Evolutionary conservation across 1,284 basidiomycete species (phyloP).

Genomic region (Pterulicium gracile): DNA sequence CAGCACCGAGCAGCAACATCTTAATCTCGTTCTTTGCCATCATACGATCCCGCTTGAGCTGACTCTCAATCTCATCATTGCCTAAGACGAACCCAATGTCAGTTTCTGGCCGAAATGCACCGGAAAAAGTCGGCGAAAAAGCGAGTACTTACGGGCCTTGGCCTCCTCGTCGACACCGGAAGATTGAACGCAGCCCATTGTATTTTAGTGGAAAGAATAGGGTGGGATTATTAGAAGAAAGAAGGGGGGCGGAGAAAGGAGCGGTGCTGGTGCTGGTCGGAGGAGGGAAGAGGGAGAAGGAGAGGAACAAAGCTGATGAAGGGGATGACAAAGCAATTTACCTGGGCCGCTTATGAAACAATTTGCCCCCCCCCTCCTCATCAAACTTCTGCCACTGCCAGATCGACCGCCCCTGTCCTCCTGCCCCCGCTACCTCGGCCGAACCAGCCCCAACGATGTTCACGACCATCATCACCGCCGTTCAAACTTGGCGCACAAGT

Average conservation of each 20-base stretch:
- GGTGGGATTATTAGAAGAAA: not conserved
- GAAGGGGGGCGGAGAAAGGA: not conserved
- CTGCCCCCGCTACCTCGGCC: too few relatives aligned
- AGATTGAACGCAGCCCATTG: conserved; percentile 72
- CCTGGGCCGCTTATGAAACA: too few relatives aligned
- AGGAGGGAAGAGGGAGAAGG: conserved; percentile 6
- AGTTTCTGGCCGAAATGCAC: not conserved
- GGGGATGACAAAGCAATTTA: conserved; percentile 3
- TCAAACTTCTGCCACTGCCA: too few relatives aligned
- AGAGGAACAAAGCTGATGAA: conserved; percentile 1
- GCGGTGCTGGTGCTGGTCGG: conserved; percentile 3
- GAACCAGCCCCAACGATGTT: too few relatives aligned
- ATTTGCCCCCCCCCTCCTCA: too few relatives aligned
- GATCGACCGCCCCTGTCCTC: too few relatives aligned
- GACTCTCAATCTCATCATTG: conserved; percentile 94
- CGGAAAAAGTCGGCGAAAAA: conserved; percentile 4
- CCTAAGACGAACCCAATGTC: conserved; percentile 28
- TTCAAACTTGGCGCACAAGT: too few relatives aligned
- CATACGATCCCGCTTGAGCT: conserved; percentile 87
- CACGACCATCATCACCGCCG: too few relatives aligned
- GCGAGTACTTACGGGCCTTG: conserved; percentile 59
- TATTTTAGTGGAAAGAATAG: conserved; percentile 2
- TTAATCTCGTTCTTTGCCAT: conserved; percentile 94
- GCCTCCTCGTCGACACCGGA: conserved; percentile 66
- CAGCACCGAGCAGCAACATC: conserved; percentile 84